Evolutionary conservation across 345 rosid species (phyloP).

Genomic region (Eucalyptus leucophloia): DNA sequence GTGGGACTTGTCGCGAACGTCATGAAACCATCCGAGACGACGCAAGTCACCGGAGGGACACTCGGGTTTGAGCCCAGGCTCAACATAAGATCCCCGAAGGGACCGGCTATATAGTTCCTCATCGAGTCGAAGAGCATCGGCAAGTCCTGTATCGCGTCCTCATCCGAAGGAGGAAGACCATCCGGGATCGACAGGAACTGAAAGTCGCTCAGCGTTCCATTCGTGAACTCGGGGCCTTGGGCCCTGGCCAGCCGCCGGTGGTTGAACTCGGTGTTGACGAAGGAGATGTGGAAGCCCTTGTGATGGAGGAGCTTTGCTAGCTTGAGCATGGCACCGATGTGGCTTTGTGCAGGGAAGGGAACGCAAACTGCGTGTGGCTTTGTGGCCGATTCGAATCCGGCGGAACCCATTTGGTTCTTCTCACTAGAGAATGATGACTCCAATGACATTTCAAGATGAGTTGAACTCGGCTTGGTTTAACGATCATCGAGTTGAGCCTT

Average conservation of each 20-base stretch:
- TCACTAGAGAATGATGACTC: not conserved
- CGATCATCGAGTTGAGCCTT: not conserved
- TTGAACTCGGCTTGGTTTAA: not conserved
- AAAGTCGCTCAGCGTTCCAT: not conserved
- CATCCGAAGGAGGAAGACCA: not conserved
- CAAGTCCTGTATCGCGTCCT: not conserved
- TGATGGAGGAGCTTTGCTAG: slow-evolving; percentile 8
- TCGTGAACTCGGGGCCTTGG: not conserved
- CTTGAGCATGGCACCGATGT: slow-evolving; percentile 1
- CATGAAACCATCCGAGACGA: not conserved
- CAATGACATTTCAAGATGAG: not conserved
- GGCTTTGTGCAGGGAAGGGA: slow-evolving; percentile 6
- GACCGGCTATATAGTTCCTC: not conserved
- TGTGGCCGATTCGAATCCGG: not conserved
- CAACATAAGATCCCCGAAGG: not conserved
- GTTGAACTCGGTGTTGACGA: slow-evolving; percentile 6
- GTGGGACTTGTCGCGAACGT: not conserved
- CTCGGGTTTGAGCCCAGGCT: not conserved
- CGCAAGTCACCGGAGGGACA: not conserved
- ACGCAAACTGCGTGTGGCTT: not conserved
- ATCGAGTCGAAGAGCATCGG: not conserved
- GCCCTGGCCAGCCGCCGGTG: not conserved
- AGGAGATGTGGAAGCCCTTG: slow-evolving; percentile 6
- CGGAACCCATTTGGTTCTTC: not conserved
- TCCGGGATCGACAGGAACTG: not conserved